Conservation (phyloP, 306 rosid genomes). For the Acacia acuminata region DNA sequence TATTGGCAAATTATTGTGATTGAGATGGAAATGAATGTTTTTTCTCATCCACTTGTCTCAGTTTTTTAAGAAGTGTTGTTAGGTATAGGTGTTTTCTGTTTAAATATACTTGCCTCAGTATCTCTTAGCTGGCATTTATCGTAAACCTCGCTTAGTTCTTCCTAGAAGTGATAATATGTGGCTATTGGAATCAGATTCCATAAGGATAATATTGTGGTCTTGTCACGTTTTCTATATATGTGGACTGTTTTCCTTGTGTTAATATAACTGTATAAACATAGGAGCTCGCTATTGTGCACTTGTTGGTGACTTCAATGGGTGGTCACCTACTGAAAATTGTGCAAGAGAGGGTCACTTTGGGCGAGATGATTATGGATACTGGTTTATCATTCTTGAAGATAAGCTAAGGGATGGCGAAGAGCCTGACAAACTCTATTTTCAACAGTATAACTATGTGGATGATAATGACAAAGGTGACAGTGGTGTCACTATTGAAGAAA, state of each 20-base stretch:
- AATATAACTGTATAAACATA: conserved; percentile 35
- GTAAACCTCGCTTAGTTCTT: conserved; percentile 20
- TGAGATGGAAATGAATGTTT: conserved; percentile 2
- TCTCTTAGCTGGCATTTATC: conserved; percentile 2
- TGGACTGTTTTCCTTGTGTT: conserved; percentile 9
- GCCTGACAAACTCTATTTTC: conserved; percentile 90
- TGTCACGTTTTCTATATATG: conserved; percentile 16
- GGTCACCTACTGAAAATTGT: conserved; percentile 88
- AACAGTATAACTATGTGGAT: conserved; percentile 86
- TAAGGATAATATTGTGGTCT: neutral
- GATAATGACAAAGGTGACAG: conserved; percentile 96
- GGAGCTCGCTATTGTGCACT: conserved; percentile 97
- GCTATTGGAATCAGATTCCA: conserved; percentile 17
- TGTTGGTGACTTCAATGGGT: conserved; percentile 83
- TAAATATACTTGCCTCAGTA: conserved; percentile 4
- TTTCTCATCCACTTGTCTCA: conserved; percentile 8
- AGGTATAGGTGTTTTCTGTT: conserved; percentile 1
- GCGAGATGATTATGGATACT: conserved; percentile 92
- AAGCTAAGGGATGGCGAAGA: conserved; percentile 83
- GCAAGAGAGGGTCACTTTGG: conserved; percentile 93
- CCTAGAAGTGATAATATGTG: neutral
- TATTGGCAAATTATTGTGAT: conserved; percentile 17
- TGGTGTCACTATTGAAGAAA: conserved; percentile 78
- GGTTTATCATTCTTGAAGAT: conserved; percentile 93
- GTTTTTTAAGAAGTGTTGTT: conserved; percentile 17